Evolutionary conservation across 805 yeast species (phyloP).

Genomic region (Candida methanosorbosa): DNA sequence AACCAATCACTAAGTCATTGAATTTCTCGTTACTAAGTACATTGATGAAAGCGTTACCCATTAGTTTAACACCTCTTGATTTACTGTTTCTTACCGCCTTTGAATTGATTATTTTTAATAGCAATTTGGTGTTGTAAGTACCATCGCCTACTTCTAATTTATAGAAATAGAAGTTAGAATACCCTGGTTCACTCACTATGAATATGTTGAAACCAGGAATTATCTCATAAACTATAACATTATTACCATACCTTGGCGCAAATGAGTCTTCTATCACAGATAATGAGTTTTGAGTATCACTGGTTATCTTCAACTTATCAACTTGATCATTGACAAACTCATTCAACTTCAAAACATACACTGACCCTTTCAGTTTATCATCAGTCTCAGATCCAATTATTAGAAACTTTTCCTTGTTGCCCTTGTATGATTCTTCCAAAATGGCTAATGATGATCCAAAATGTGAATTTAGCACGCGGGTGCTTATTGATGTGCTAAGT

Average conservation of each 20-base stretch:
- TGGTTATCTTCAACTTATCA: not conserved
- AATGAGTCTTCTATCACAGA: slow-evolving; percentile 6
- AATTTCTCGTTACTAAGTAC: slow-evolving; percentile 30
- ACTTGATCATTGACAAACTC: not conserved
- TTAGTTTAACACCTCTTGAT: slow-evolving; percentile 30
- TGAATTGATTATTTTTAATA: slow-evolving; percentile 16
- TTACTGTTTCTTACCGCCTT: slow-evolving; percentile 28
- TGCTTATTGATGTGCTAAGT: too few relatives aligned
- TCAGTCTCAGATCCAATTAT: not conserved
- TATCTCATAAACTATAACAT: slow-evolving; percentile 20
- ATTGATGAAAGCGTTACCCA: slow-evolving; percentile 27
- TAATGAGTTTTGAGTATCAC: too few relatives aligned
- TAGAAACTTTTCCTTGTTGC: not conserved
- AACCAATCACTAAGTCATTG: slow-evolving; percentile 35
- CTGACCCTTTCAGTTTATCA: not conserved
- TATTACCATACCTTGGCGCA: slow-evolving; percentile 34
- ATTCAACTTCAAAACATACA: not conserved
- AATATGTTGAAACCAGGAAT: slow-evolving; percentile 26
- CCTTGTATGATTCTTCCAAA: slow-evolving; percentile 2
- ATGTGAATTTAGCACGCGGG: not conserved
- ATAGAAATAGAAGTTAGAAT: slow-evolving; percentile 32
- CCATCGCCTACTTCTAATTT: slow-evolving; percentile 1
- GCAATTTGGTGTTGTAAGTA: too few relatives aligned
- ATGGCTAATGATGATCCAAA: not conserved
- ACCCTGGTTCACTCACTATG: slow-evolving; percentile 45